Conservation (phyloP, 2,329 filamentous ascomycete genomes). For the Colletotrichum cordylinicola region DNA sequence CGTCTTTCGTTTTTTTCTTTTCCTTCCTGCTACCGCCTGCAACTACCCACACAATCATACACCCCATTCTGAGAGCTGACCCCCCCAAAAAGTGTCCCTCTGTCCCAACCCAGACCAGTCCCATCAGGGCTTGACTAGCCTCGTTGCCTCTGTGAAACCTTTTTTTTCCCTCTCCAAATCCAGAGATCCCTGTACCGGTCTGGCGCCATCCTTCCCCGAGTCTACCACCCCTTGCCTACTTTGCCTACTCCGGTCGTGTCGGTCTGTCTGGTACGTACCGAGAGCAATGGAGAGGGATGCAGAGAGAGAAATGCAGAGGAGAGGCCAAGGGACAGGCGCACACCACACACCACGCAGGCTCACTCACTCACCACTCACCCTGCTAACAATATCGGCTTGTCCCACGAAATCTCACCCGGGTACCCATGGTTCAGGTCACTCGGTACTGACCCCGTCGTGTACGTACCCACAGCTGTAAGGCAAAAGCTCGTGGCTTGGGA, state of each 20-base stretch:
- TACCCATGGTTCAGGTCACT: background rate
- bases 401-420: background rate
- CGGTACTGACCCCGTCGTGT: background rate
- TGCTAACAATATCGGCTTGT: background rate
- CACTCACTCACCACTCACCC: background rate
- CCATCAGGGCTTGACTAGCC: conserved; percentile 14
- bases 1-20: background rate
- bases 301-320: background rate
- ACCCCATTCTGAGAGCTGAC: background rate
- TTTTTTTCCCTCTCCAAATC: background rate
- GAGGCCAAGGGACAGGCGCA: background rate
- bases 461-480: conserved; percentile 14
- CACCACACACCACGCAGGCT: background rate
- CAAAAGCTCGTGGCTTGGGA: conserved; percentile 13
- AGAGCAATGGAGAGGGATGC: background rate
- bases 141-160: conserved; percentile 24
- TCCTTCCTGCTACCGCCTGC: conserved; percentile 4
- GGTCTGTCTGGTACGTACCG: conserved; percentile 15
- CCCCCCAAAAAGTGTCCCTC: conserved; percentile 1
- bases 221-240: conserved; percentile 17
- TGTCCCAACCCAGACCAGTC: conserved; percentile 5
- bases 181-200: conserved; percentile 12
- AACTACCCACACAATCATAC: conserved; percentile 11
- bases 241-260: conserved; percentile 12
- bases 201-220: conserved; percentile 22